Base-by-base conservation (phyloP, 1,139 yeast species). In the Nakaseomyces glabratus region DNA sequence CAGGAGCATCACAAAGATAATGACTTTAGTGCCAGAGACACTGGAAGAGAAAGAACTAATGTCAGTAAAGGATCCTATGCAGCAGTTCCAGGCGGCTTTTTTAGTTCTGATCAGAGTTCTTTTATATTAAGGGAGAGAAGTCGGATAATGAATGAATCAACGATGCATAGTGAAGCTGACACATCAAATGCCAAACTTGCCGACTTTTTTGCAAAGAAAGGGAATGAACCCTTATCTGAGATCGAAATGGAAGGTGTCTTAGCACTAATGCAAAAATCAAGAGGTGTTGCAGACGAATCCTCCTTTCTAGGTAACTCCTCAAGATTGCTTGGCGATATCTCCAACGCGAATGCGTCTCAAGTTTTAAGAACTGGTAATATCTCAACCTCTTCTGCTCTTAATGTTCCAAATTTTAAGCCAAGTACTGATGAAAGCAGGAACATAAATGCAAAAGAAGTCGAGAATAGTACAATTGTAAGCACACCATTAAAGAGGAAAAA, bases 201-300 rank as follows among this genome's bases (percentile, higher is more conserved):
- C 5, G 73, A 69, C 26, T 86, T 86, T 52, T 86, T 86, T 57
- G 68, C 69, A 22, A 65, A 63, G 24, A 85, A 82, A 52, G 95
- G 95, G n/a, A 73, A 76, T 40, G 61, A 62, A 12, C 88, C 93
- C 7, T 63, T 86, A 40, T 68, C 77, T 8, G 86, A 79, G 12
- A 66, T 85, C 33, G 97, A 88, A 56, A 71, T 78, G 44, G 93
- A 80, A 51, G 95, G 95, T 4, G 94, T 86, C 0, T 58, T 82
- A 50, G 72, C 93, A 2, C 49, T 77, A 17, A 65, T 68, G 54
- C 71, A 55, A 41, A 63, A 61, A 36, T 58, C 66, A 9, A 43
- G 11, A 55, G 57, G 35, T 55, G 54, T 35, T 41, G 45, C n/a
- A 38, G 37, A 33, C 46, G 44, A 17, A 21, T 22, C 13, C 21